Conservation (phyloP, 495 filamentous ascomycete genomes). For the Halenospora varia region DNA sequence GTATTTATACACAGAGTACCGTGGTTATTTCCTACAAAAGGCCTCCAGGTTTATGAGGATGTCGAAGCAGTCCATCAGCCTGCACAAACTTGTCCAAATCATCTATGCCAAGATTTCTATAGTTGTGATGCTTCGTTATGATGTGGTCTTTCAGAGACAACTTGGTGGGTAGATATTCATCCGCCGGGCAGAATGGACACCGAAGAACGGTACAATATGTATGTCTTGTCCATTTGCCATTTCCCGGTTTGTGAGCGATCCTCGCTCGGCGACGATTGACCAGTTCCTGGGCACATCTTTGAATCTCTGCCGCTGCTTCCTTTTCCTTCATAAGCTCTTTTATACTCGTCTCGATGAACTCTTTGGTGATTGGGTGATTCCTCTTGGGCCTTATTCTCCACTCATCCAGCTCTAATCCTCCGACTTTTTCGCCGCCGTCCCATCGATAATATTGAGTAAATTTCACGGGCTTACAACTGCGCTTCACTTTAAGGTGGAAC, state of each 20-base stretch:
- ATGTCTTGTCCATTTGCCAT: background rate
- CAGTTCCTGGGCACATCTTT: background rate
- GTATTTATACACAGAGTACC: no score
- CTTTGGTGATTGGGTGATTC: background rate
- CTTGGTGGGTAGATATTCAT: background rate
- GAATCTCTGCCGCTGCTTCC: background rate
- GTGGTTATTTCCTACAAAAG: background rate
- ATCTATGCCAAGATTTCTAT: background rate
- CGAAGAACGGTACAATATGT: background rate
- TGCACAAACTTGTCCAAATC: background rate
- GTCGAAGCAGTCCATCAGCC: background rate
- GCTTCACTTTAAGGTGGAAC: background rate
- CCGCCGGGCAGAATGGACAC: background rate
- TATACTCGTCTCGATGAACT: background rate
- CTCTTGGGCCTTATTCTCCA: background rate
- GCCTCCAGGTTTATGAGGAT: background rate
- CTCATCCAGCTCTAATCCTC: slow-evolving; percentile 1
- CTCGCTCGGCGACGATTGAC: background rate
- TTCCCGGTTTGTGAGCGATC: background rate
- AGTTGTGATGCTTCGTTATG: background rate
- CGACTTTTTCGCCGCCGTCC: background rate
- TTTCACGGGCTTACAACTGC: background rate
- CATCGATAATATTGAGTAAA: slow-evolving; percentile 7
- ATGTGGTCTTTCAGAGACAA: slow-evolving; percentile 2
- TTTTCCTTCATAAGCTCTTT: background rate